phyloP scores from a whole-genome alignment of 192 early-diverging fungal species.

The Hyaloraphidium curvatum region DNA sequence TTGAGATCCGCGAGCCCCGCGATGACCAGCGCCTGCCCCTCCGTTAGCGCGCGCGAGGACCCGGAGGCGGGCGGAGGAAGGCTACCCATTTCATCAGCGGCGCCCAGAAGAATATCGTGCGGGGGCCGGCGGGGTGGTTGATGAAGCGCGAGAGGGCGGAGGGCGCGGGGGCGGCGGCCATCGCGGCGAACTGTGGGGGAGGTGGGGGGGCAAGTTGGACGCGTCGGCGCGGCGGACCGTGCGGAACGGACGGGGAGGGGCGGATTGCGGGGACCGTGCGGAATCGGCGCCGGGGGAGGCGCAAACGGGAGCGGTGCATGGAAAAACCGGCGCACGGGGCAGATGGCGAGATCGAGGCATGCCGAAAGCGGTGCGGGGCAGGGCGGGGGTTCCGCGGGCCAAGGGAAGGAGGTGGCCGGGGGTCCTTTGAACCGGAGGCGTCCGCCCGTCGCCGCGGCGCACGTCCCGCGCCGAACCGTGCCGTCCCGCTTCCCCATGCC shows the following conservation, averaged over 20 bases:
- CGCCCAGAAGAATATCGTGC: slow-evolving; percentile 98
- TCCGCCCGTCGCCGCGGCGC: too few species aligned
- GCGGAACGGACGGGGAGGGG: too few species aligned
- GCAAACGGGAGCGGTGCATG: too few species aligned
- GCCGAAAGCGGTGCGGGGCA: too few species aligned
- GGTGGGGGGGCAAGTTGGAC: neutral
- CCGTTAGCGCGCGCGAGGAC: neutral
- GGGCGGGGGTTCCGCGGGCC: too few species aligned
- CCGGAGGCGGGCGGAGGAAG: slow-evolving; percentile 5
- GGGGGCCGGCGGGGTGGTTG: slow-evolving; percentile 69
- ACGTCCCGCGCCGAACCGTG: too few species aligned
- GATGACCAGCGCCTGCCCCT: slow-evolving; percentile 63
- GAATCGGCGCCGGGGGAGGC: neutral
- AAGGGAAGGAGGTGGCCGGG: too few species aligned
- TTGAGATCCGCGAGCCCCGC: slow-evolving; percentile 77
- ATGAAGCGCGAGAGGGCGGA: slow-evolving; percentile 51
- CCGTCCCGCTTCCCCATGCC: too few species aligned
- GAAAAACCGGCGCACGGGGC: too few species aligned
- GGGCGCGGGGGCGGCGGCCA: slow-evolving; percentile 18
- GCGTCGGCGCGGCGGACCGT: too few species aligned
- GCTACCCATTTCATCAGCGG: slow-evolving; percentile 78
- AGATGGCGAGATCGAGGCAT: too few species aligned
- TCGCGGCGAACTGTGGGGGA: neutral
- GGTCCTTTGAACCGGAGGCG: too few species aligned
- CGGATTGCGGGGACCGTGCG: neutral